Base-by-base conservation (phyloP, 139 green algal genomes). In the Auxenochlorella pyrenoidosa region DNA sequence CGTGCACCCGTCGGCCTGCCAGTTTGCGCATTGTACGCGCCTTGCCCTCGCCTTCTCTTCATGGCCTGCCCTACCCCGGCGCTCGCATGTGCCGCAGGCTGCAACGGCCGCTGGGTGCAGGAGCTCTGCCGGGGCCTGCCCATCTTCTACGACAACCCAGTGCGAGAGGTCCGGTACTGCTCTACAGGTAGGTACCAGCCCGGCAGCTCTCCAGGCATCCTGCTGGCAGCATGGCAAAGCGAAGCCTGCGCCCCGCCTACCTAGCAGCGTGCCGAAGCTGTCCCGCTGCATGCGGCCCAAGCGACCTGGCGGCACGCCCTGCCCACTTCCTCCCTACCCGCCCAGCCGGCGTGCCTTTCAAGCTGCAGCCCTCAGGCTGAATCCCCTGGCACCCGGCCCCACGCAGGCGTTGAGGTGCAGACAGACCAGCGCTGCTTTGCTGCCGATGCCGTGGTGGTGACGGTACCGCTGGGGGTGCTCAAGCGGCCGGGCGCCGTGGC, bases 381-480 rank as follows among this genome's bases (percentile, higher is more conserved):
- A 26, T 32, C 66, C 1, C 66, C 66, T 34, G n/a, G 30, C 66
- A 34, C 66, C 30, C 5, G 5, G 8, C 44, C 47, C 30, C n/a
- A 28, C 73, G 82, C 78, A 22, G 93, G 95, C 34, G 93, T 95
- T 6, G 85, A 72, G 2, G 91, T 98, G 47, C 90, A 92, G 78
- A 96, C 95, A 0, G 82, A 72, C 34, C 68, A 38, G 21, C 75
- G 82, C 43, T 68, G 24, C 21, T 93, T 90, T n/a, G 41, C 75
- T 83, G 96, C 92, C 21, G 92, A 97, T 87, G 95, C 94, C 6
- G 95, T 88, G n/a, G 66, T 98, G 40, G 93, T 98, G 22, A 98
- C 96, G 0, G 87, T 98, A 12, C 96, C 97, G 0, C 92, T 99
- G 73, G 97, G 97, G 0, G 95, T 98, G 36, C 92, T 99, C 36